Evolutionary conservation across 306 rosid species (phyloP).

Genomic region (Clitoria ternatea): DNA sequence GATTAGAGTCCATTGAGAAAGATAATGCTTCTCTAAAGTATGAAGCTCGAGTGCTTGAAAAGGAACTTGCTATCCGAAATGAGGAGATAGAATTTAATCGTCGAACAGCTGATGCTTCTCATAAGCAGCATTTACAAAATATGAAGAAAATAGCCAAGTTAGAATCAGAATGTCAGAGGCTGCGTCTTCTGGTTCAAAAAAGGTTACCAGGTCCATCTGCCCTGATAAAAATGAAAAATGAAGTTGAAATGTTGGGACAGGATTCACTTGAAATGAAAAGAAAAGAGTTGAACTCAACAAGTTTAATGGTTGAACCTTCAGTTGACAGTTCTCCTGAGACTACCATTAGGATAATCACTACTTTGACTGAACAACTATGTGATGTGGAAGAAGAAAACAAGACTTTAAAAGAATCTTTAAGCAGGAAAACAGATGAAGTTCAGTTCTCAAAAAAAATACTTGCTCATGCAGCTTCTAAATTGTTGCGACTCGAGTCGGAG

Average conservation of each 20-base stretch:
- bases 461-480: constrained; percentile 51
- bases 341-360: constrained; percentile 31
- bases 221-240: constrained; percentile 69
- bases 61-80: constrained; percentile 77
- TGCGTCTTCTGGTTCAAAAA: constrained; percentile 61
- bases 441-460: constrained; percentile 64
- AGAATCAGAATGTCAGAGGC: constrained; percentile 90
- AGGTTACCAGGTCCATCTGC: constrained; percentile 80
- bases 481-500: constrained; percentile 42
- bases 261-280: constrained; percentile 49
- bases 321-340: constrained; percentile 43
- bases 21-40: constrained; percentile 58
- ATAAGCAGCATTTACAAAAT: constrained; percentile 68
- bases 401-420: constrained; percentile 50
- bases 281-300: constrained; percentile 42
- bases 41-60: constrained; percentile 69
- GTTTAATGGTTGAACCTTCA: constrained; percentile 38
- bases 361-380: constrained; percentile 51
- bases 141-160: constrained; percentile 62
- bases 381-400: constrained; percentile 69
- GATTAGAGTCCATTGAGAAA: constrained; percentile 64
- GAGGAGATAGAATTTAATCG: constrained; percentile 75
- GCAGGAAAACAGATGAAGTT: constrained; percentile 55
- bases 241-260: constrained; percentile 67
- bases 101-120: constrained; percentile 60